Evolutionary conservation across 202 grass and related monocot genomes (phyloP).

Genomic region (Hordeum pubiflorum): DNA sequence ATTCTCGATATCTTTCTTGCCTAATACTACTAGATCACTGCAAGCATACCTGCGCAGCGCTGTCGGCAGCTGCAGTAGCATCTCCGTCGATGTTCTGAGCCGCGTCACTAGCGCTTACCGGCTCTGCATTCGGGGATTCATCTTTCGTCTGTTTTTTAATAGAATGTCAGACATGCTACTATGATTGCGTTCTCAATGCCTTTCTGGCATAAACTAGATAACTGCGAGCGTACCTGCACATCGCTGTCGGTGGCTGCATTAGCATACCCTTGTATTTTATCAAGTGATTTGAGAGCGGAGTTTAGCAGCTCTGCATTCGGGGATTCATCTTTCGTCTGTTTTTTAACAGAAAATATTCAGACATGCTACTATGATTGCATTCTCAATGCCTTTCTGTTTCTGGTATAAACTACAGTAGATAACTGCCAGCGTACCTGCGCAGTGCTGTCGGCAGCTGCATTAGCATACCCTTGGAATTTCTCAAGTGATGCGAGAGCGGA

Average conservation of each 20-base stretch:
- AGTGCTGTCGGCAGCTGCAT: neutral
- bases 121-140: constrained; percentile 35
- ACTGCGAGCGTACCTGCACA: neutral
- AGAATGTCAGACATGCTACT: too few species aligned
- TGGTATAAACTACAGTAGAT: neutral
- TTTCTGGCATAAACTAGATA: neutral
- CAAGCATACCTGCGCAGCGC: neutral
- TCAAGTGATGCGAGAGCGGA: constrained; percentile 2
- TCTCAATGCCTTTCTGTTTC: neutral
- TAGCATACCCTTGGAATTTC: neutral
- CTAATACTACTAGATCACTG: neutral
- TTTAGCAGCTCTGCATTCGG: constrained; percentile 28
- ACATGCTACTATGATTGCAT: neutral
- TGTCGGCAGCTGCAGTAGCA: neutral
- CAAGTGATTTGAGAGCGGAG: neutral
- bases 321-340: constrained; percentile 54
- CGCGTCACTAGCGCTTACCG: constrained; percentile 9
- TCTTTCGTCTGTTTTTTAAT: constrained; percentile 44
- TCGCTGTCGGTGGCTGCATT: neutral
- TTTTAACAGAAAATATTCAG: neutral
- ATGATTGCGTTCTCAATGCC: neutral
- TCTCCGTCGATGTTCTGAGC: constrained; percentile 10
- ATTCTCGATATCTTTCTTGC: neutral
- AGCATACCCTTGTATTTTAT: constrained; percentile 7
- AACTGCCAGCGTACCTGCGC: neutral